A percentile compares a stretch with the other conserved stretches of the same genome.
Conservation (phyloP, 345 rosid genomes). For the Capsella bursapastoris region DNA sequence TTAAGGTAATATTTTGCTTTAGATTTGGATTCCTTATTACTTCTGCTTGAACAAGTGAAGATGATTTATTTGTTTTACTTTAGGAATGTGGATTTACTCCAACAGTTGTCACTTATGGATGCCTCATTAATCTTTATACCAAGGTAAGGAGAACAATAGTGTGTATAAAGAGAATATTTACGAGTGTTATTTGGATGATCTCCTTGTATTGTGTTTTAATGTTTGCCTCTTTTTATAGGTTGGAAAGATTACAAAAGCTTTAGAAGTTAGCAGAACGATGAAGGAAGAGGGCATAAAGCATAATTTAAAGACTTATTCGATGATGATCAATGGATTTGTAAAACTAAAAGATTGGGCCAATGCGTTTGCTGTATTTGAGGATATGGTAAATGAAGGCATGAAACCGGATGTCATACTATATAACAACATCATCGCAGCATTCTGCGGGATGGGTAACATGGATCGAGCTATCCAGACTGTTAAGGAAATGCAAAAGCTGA, state of each 20-base stretch:
- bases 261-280: conserved; percentile 85
- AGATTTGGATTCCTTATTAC: not conserved
- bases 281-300: conserved; percentile 74
- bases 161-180: not conserved
- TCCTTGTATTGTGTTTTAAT: conserved; percentile 14
- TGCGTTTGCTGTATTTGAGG: conserved; percentile 89
- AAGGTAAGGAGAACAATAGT: conserved; percentile 55
- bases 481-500: conserved; percentile 88
- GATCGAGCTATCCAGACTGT: conserved; percentile 82
- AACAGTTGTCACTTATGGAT: conserved; percentile 86
- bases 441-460: conserved; percentile 99
- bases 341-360: conserved; percentile 95
- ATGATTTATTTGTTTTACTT: conserved; percentile 20
- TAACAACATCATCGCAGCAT: conserved; percentile 82
- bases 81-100: conserved; percentile 95
- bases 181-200: not conserved
- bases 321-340: conserved; percentile 91
- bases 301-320: conserved; percentile 92
- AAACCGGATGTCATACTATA: conserved; percentile 90
- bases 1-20: conserved; percentile 58
- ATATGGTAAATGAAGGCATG: conserved; percentile 70
- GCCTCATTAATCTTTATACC: conserved; percentile 81
- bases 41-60: conserved; percentile 19
- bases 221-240: conserved; percentile 51
- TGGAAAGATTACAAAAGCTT: conserved; percentile 85